phyloP scores from a whole-genome alignment of 352 stramenopile species.

The Phytophthora agathidicida region DNA sequence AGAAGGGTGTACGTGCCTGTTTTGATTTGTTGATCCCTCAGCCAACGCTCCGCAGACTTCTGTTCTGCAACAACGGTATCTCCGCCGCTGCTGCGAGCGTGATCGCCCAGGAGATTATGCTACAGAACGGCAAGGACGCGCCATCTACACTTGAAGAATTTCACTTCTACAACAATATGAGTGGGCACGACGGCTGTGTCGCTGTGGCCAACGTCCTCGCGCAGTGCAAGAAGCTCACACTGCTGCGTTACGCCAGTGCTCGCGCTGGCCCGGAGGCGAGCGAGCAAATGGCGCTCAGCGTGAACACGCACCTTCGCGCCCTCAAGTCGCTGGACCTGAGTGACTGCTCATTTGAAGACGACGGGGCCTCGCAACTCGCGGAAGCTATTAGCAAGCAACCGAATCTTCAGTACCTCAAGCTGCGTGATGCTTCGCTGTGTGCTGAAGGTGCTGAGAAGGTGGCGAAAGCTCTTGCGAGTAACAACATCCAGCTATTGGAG shows the following conservation, averaged over 20 bases:
- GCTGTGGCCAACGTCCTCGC: slow-evolving; percentile 89
- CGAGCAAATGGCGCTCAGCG: slow-evolving; percentile 64
- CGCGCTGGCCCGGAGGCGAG: slow-evolving; percentile 71
- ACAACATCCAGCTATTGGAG: slow-evolving; percentile 54
- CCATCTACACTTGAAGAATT: slow-evolving; percentile 91
- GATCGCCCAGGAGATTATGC: slow-evolving; percentile 88
- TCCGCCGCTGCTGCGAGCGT: slow-evolving; percentile 87
- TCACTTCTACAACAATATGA: slow-evolving; percentile 99
- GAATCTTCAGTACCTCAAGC: slow-evolving; percentile 85
- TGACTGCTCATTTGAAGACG: slow-evolving; percentile 94
- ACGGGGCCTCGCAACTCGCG: slow-evolving; percentile 85
- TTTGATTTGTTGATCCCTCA: slow-evolving; percentile 83
- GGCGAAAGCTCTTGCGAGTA: slow-evolving; percentile 73
- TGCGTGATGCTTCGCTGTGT: slow-evolving; percentile 91
- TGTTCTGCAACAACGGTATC: slow-evolving; percentile 96
- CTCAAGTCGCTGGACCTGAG: slow-evolving; percentile 92
- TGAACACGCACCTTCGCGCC: too few species aligned
- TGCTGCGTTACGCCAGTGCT: slow-evolving; percentile 79
- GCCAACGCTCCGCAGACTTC: slow-evolving; percentile 85
- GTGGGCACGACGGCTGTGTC: slow-evolving; percentile 90
- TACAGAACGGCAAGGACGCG: slow-evolving; percentile 66
- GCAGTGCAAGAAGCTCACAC: slow-evolving; percentile 63
- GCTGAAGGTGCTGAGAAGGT: slow-evolving; percentile 91
- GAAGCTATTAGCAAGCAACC: slow-evolving; percentile 72
- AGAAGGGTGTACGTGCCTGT: slow-evolving; percentile 93